phyloP scores from a whole-genome alignment of 805 yeast genomes.

The Kazachstania psychrophila region DNA sequence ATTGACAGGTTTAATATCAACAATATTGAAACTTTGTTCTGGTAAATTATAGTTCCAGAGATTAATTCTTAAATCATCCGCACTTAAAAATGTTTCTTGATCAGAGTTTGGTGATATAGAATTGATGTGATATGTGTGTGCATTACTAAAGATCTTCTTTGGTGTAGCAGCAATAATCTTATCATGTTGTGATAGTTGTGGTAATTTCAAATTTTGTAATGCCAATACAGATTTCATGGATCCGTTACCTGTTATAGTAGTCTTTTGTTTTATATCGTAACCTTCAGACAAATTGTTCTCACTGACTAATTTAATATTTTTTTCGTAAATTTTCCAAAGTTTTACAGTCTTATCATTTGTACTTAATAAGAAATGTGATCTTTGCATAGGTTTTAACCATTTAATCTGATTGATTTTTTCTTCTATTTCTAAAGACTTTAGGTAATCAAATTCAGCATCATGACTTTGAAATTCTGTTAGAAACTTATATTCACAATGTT shows the following conservation, averaged over 20 bases:
- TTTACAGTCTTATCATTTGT: slow-evolving; percentile 98
- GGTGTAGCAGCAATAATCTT: slow-evolving; percentile 93
- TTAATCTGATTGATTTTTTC: slow-evolving; percentile 96
- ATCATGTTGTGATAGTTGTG: slow-evolving; percentile 87
- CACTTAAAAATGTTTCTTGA: slow-evolving; percentile 86
- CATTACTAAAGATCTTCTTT: slow-evolving; percentile 82
- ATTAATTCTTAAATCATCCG: slow-evolving; percentile 92
- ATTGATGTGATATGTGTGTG: slow-evolving; percentile 96
- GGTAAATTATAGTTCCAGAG: slow-evolving; percentile 92
- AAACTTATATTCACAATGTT: slow-evolving; percentile 86
- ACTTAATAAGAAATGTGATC: slow-evolving; percentile 80
- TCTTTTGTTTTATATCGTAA: slow-evolving; percentile 9
- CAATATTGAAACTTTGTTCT: slow-evolving; percentile 92
- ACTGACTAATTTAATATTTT: slow-evolving; percentile 81
- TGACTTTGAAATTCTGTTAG: slow-evolving; percentile 96
- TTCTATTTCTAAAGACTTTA: slow-evolving; percentile 92
- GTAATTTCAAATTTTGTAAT: slow-evolving; percentile 53
- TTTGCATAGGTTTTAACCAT: slow-evolving; percentile 82
- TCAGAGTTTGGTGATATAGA: slow-evolving; percentile 91
- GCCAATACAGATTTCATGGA: slow-evolving; percentile 28
- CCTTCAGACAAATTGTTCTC: slow-evolving; percentile 72
- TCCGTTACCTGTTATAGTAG: slow-evolving; percentile 8
- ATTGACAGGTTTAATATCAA: slow-evolving; percentile 93
- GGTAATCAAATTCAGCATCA: slow-evolving; percentile 96
- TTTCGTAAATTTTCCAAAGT: slow-evolving; percentile 92